A percentile compares a stretch with the other conserved stretches of the same genome.
These are phyloP conservation scores for Debaryomyces psychrophilus DNA, from an alignment of 1,139 yeast species.

Conservation along the genomic window DNA sequence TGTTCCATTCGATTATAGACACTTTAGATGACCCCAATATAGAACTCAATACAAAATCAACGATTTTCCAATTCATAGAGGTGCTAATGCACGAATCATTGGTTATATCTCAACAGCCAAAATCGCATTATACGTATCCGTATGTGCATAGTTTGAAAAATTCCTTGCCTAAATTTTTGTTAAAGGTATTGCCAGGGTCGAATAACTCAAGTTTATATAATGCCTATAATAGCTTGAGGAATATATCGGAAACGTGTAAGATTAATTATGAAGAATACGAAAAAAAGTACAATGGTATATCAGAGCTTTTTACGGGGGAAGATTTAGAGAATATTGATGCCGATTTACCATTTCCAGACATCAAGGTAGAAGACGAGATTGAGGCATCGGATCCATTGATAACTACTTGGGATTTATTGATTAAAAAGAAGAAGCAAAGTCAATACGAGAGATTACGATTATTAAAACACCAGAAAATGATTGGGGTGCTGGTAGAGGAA, in stretches of 20 bases:
- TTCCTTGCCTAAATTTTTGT: conserved; percentile 50
- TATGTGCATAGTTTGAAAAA: conserved; percentile 50
- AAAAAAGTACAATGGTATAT: conserved; percentile 28
- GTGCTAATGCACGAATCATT: conserved; percentile 50
- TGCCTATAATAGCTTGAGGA: conserved; percentile 41
- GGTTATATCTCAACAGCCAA: conserved; percentile 35
- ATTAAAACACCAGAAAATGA: conserved; percentile 30
- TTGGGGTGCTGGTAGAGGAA: conserved; percentile 30
- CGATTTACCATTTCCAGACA: conserved; percentile 39
- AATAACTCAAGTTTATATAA: conserved; percentile 53
- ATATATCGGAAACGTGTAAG: conserved; percentile 42
- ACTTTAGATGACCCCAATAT: conserved; percentile 52
- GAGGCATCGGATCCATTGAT: conserved; percentile 33
- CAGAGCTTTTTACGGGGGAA: conserved; percentile 33
- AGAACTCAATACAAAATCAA: conserved; percentile 65
- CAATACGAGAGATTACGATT: conserved; percentile 50
- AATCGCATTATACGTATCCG: conserved; percentile 37
- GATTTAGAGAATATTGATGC: conserved; percentile 39
- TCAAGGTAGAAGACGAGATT: conserved; percentile 26
- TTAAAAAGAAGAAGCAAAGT: conserved; percentile 52
- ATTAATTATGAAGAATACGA: conserved; percentile 32
- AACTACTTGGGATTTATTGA: conserved; percentile 52
- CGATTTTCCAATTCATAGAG: conserved; percentile 70
- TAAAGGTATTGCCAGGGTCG: conserved; percentile 54
- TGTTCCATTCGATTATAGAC: conserved; percentile 71